phyloP scores from a whole-genome alignment of 148 eudicot genomes.

The Rhododendron molle region DNA sequence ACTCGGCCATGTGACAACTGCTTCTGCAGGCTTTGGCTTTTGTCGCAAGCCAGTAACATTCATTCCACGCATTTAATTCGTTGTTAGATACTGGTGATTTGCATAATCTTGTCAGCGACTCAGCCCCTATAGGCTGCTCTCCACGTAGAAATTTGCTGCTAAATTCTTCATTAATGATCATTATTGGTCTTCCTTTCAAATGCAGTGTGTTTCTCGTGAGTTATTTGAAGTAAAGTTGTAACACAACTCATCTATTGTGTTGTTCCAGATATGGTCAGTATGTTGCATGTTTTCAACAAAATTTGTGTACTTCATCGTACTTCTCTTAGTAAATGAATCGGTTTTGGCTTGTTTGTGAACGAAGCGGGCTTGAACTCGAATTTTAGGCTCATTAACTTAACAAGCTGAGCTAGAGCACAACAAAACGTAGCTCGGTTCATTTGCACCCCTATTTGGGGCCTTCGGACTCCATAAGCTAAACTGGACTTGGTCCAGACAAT shows the following conservation, averaged over 20 bases:
- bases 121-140: neutral
- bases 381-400: no score
- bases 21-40: neutral
- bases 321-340: no score
- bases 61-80: neutral
- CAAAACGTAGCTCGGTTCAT: no score
- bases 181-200: neutral
- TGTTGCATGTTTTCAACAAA: neutral
- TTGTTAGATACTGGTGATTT: neutral
- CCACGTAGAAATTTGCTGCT: neutral
- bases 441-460: no score
- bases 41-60: neutral
- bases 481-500: no score
- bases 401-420: no score
- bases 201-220: neutral
- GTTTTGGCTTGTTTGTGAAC: no score
- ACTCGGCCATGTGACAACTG: neutral
- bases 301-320: neutral
- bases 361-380: no score
- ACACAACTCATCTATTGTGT: neutral
- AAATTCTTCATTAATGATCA: neutral
- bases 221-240: neutral
- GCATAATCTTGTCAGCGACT: neutral
- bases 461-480: no score
- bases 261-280: neutral